Conservation (phyloP, 805 yeast genomes). For the Monosporozyma servazzii region DNA sequence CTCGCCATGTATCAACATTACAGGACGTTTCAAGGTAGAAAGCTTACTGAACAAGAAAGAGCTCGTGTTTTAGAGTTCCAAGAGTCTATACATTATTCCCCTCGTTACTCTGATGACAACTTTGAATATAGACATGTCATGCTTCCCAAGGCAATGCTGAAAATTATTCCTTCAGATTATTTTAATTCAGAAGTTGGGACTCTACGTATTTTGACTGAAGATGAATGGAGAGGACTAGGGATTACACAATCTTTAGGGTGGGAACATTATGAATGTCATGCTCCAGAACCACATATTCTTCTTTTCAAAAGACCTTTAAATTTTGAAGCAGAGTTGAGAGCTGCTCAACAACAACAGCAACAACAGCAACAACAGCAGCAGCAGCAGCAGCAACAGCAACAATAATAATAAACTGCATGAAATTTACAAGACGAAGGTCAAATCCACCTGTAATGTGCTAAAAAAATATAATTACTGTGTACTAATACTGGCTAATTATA, state of each 20-base stretch:
- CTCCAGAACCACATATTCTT: constrained; percentile 96
- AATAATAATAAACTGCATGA: constrained; percentile 2
- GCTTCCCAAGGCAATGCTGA: constrained; percentile 91
- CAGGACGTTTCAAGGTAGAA: constrained; percentile 41
- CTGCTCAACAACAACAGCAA: constrained; percentile 22
- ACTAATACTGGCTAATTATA: not conserved
- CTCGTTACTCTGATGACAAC: constrained; percentile 81
- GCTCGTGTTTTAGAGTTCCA: constrained; percentile 84
- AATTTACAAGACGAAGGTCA: not conserved
- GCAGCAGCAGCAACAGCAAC: constrained; percentile 7
- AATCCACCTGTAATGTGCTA: constrained; percentile 1
- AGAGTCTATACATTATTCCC: constrained; percentile 90
- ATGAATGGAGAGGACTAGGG: constrained; percentile 98
- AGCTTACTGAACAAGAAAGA: constrained; percentile 72
- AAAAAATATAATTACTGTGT: not conserved
- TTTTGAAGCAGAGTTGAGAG: constrained; percentile 36
- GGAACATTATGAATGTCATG: constrained; percentile 96
- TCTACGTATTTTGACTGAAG: constrained; percentile 78
- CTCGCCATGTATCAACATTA: constrained; percentile 25
- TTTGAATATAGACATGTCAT: constrained; percentile 94
- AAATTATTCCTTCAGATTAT: constrained; percentile 87
- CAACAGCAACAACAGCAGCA: constrained; percentile 17
- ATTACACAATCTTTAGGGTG: constrained; percentile 96
- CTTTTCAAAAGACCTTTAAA: constrained; percentile 68
- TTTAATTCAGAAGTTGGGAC: constrained; percentile 93